A percentile compares a stretch with the other conserved stretches of the same genome.
Conservation (phyloP, 2,329 filamentous ascomycete species). For the Fusarium drepaniforme region DNA sequence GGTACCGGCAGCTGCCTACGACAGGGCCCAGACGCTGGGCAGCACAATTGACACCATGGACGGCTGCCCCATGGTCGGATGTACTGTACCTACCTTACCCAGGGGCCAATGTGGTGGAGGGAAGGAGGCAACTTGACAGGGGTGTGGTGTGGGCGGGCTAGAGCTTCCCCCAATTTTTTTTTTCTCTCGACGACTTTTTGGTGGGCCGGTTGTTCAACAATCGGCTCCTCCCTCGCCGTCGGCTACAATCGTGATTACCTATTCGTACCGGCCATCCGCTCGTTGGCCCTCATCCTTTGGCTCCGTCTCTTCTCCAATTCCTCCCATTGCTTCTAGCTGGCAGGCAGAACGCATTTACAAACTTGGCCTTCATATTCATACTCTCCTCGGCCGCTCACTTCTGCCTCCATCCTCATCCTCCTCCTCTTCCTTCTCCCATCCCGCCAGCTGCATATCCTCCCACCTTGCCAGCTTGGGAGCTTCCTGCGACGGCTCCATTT, state of each 20-base stretch:
- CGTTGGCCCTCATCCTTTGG: conserved; percentile 30
- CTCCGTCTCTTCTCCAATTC: conserved; percentile 39
- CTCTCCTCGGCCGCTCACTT: conserved; percentile 39
- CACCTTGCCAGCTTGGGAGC: conserved; percentile 41
- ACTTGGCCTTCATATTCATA: conserved; percentile 43
- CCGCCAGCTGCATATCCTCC: conserved; percentile 41
- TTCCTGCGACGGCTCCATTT: conserved; percentile 41
- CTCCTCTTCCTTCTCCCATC: conserved; percentile 30
- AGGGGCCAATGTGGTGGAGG: conserved; percentile 27
- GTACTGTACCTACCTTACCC: conserved; percentile 25
- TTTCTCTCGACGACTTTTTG: conserved; percentile 46
- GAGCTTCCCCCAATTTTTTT: conserved; percentile 51
- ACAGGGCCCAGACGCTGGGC: not conserved
- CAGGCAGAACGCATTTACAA: conserved; percentile 41
- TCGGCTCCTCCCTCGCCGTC: conserved; percentile 45
- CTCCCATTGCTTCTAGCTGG: conserved; percentile 43
- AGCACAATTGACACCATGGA: not conserved
- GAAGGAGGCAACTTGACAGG: conserved; percentile 33
- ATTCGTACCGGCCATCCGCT: conserved; percentile 41
- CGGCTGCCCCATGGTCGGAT: conserved; percentile 6
- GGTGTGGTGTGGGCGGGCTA: conserved; percentile 30
- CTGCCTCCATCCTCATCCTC: conserved; percentile 39
- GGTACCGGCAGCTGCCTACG: conserved; percentile 37
- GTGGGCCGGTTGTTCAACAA: conserved; percentile 54
- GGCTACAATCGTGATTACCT: conserved; percentile 46